These are phyloP conservation scores for Plasmopara muralis DNA, from an alignment of 352 stramenopile species.

Conservation along the genomic window DNA sequence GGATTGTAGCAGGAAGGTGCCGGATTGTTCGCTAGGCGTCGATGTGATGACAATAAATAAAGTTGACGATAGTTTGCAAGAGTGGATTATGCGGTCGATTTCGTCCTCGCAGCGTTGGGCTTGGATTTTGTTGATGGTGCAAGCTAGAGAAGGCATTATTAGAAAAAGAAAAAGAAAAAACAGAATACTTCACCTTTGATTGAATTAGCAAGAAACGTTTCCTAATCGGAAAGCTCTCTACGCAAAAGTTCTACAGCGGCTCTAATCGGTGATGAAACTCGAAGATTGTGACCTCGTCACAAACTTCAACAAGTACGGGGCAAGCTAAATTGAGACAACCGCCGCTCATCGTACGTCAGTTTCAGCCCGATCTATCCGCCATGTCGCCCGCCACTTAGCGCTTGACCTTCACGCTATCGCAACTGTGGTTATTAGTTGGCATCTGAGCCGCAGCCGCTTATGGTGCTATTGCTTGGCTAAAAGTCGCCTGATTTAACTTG, in stretches of 20 bases:
- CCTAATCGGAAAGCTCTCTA: no score
- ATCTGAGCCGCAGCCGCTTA: neutral
- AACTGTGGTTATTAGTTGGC: neutral
- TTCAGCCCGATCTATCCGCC: neutral
- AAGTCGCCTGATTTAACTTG: no score
- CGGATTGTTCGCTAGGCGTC: slow-evolving; percentile 7
- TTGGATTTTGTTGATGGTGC: slow-evolving; percentile 7
- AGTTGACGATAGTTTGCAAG: slow-evolving; percentile 1
- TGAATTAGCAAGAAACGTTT: neutral
- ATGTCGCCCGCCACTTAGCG: neutral
- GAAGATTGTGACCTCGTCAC: neutral
- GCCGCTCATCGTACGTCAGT: neutral
- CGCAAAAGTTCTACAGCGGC: neutral
- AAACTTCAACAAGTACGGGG: neutral
- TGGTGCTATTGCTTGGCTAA: no score
- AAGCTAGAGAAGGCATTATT: slow-evolving; percentile 26
- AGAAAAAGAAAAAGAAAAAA: slow-evolving; percentile 22
- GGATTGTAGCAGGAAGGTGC: slow-evolving; percentile 12
- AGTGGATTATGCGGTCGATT: neutral
- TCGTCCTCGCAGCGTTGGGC: slow-evolving; percentile 3
- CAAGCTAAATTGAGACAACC: neutral
- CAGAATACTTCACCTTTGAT: neutral
- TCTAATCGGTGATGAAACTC: neutral
- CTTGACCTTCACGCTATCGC: neutral
- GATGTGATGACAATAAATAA: slow-evolving; percentile 1